Conservation (phyloP, 2,329 filamentous ascomycete species). For the Chaetomiaceae sp. region DNA sequence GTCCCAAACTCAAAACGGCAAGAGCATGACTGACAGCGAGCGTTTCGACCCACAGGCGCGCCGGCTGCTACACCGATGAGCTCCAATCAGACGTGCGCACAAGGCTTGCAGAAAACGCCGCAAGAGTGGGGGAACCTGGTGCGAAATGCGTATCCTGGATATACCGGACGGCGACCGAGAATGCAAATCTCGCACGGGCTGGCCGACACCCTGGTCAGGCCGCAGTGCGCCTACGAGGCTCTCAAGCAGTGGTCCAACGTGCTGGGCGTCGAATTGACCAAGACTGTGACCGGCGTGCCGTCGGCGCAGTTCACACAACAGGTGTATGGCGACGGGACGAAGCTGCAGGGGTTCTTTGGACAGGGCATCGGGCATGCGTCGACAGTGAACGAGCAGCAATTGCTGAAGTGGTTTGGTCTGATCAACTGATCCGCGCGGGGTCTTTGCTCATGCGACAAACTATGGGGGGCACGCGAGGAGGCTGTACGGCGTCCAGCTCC, state of each 20-base stretch:
- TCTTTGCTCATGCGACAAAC: background rate
- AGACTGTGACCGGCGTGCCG: slow-evolving; percentile 27
- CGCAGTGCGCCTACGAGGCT: slow-evolving; percentile 25
- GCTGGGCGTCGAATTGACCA: slow-evolving; percentile 22
- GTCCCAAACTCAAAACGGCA: no score
- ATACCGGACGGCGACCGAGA: slow-evolving; percentile 28
- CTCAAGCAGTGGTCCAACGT: slow-evolving; percentile 33
- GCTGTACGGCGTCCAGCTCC: no score
- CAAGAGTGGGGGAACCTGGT: slow-evolving; percentile 28
- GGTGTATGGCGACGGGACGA: slow-evolving; percentile 31
- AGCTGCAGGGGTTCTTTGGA: slow-evolving; percentile 30
- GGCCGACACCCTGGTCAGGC: slow-evolving; percentile 27
- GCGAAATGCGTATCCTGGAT: slow-evolving; percentile 27
- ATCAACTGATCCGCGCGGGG: slow-evolving; percentile 6
- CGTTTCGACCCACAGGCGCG: slow-evolving; percentile 9
- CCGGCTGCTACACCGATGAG: slow-evolving; percentile 20
- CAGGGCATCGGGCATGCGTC: slow-evolving; percentile 29
- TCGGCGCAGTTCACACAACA: slow-evolving; percentile 28
- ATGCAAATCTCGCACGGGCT: slow-evolving; percentile 30
- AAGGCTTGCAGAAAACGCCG: slow-evolving; percentile 24
- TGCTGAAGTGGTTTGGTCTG: slow-evolving; percentile 27
- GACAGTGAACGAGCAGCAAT: slow-evolving; percentile 27
- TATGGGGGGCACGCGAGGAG: no score
- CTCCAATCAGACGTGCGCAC: slow-evolving; percentile 28
- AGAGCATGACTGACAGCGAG: background rate